Percentiles rank a stretch among this genome's conserved stretches.
These are phyloP conservation scores for Debaryomyces prosopidis DNA, from an alignment of 805 yeast species.

Conservation along the genomic window DNA sequence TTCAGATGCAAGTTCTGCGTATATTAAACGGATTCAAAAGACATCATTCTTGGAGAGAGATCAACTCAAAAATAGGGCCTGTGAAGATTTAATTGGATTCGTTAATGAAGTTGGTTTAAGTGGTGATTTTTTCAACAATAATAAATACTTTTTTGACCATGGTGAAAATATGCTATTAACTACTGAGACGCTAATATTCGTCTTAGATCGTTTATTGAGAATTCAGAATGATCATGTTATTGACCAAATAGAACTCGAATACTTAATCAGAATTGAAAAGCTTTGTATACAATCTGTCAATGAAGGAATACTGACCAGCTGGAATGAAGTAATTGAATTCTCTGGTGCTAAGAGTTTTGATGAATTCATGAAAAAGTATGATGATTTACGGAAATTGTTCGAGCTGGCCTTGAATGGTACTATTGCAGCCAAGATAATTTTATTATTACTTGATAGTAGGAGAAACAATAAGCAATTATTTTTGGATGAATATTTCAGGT, in stretches of 20 bases:
- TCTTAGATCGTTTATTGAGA: constrained; percentile 26
- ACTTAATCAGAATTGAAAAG: constrained; percentile 20
- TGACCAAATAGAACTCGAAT: constrained; percentile 13
- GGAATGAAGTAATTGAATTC: constrained; percentile 15
- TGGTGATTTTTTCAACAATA: constrained; percentile 6
- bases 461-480: constrained; percentile 45
- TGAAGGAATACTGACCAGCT: constrained; percentile 15
- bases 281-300: constrained; percentile 27
- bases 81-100: not conserved
- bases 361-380: not conserved
- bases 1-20: not conserved
- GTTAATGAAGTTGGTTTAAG: not conserved
- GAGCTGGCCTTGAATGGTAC: constrained; percentile 24
- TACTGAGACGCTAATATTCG: constrained; percentile 6
- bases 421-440: constrained; percentile 35
- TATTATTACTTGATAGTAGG: constrained; percentile 42
- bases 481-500: constrained; percentile 43
- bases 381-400: constrained; percentile 2
- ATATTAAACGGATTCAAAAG: constrained; percentile 2
- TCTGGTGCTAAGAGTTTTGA: not conserved
- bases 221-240: constrained; percentile 17
- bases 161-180: not conserved
- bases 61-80: not conserved
- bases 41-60: not conserved
- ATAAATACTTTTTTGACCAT: not conserved